Conservation (phyloP, 2,329 filamentous ascomycete genomes). For the Cyphellophora europaea region DNA sequence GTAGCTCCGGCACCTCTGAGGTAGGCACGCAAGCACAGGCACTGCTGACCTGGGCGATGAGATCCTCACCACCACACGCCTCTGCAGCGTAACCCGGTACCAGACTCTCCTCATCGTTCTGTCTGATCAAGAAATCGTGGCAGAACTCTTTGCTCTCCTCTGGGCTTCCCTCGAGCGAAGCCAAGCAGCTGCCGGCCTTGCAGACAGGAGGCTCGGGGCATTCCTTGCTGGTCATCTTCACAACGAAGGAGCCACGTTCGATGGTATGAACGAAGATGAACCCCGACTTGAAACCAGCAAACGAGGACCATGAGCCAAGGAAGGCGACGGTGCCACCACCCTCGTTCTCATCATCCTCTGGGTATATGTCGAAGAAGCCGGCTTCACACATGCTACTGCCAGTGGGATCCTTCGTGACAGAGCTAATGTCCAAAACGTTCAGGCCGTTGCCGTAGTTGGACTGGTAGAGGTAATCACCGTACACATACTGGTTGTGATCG, state of each 20-base stretch:
- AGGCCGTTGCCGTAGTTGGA: conserved; percentile 42
- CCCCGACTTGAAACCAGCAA: conserved; percentile 40
- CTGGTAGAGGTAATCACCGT: conserved; percentile 37
- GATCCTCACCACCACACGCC: neutral
- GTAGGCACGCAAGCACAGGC: conserved; percentile 4
- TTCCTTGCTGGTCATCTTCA: conserved; percentile 26
- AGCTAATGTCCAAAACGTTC: conserved; percentile 23
- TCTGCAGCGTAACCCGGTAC: conserved; percentile 1
- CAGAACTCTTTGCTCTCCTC: conserved; percentile 5
- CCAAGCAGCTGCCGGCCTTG: neutral
- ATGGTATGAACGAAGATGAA: conserved; percentile 44
- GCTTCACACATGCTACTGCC: conserved; percentile 20
- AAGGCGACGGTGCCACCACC: conserved; percentile 32
- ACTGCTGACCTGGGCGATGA: conserved; percentile 4
- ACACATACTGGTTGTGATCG: conserved; percentile 42
- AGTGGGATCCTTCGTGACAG: conserved; percentile 27
- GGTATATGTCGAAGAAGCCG: conserved; percentile 6
- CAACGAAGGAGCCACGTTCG: conserved; percentile 40
- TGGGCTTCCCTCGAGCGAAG: conserved; percentile 1
- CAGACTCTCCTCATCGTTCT: conserved; percentile 1
- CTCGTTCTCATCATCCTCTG: conserved; percentile 4
- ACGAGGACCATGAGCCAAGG: conserved; percentile 39
- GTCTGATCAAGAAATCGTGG: conserved; percentile 1
- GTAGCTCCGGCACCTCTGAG: conserved; percentile 1
- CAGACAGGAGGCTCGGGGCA: conserved; percentile 1